A percentile compares a stretch with the other conserved stretches of the same genome.
Evolutionary conservation across 306 rosid genomes (phyloP).

Genomic region (Nissolia schottii): DNA sequence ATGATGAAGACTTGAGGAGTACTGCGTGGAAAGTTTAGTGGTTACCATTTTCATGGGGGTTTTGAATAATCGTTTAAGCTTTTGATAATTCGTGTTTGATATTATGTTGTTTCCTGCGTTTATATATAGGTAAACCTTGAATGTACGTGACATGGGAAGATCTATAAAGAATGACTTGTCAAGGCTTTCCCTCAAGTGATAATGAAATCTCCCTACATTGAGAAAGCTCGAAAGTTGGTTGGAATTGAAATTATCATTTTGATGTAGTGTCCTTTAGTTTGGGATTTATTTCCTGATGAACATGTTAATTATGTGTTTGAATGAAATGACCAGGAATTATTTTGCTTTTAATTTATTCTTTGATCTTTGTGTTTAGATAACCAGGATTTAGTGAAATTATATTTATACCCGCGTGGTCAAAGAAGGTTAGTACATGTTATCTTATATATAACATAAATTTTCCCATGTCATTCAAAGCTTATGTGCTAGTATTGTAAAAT

Average conservation of each 20-base stretch:
- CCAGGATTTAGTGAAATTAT: too few relatives aligned
- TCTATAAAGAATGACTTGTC: neutral
- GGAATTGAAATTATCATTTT: neutral
- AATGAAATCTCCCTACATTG: neutral
- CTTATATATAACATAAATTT: too few relatives aligned
- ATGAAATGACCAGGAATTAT: too few relatives aligned
- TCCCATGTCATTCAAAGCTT: too few relatives aligned
- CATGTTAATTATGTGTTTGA: neutral
- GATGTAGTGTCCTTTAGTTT: neutral
- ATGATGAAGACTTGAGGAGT: neutral
- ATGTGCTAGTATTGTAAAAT: too few relatives aligned
- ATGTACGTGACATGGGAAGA: neutral
- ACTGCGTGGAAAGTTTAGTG: neutral
- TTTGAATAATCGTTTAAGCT: constrained; percentile 17
- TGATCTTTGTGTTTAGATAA: too few relatives aligned
- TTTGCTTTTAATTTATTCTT: too few relatives aligned
- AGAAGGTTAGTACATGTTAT: too few relatives aligned
- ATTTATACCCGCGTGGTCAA: too few relatives aligned
- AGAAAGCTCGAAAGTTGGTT: neutral
- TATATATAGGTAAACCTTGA: neutral
- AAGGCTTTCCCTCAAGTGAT: neutral
- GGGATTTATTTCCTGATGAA: neutral
- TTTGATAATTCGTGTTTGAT: constrained; percentile 2
- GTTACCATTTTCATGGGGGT: constrained; percentile 6
- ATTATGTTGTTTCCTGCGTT: neutral